Evolutionary conservation across 345 rosid species (phyloP).

Genomic region (Eucalyptus erythrocorys): DNA sequence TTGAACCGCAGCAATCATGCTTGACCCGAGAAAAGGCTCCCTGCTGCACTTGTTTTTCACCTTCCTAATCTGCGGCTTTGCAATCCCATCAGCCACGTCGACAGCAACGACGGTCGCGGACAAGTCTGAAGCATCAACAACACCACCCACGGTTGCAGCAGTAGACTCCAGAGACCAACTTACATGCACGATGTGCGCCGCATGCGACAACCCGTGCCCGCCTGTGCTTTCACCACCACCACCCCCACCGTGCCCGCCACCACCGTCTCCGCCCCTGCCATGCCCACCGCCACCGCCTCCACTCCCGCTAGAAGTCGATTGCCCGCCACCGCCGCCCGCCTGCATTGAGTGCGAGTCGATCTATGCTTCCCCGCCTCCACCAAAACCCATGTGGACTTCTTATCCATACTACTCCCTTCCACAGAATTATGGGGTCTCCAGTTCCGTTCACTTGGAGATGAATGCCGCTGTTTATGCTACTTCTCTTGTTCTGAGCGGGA

Average conservation of each 20-base stretch:
- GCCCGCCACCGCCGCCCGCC: not conserved
- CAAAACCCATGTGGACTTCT: conserved; percentile 19
- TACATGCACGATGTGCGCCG: conserved; percentile 24
- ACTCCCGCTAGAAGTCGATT: not conserved
- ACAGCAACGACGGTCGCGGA: not conserved
- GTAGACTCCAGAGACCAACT: not conserved
- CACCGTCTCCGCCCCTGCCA: not conserved
- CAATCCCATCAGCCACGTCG: not conserved
- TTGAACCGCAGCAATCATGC: not conserved
- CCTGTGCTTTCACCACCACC: conserved; percentile 23
- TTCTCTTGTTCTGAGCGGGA: not conserved
- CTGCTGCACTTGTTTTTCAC: not conserved
- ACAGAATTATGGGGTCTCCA: not conserved
- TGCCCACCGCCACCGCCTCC: not conserved
- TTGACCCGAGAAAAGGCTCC: not conserved
- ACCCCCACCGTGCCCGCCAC: conserved; percentile 9
- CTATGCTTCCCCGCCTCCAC: conserved; percentile 4
- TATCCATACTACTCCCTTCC: conserved; percentile 20
- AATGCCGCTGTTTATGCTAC: not conserved
- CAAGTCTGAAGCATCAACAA: not conserved
- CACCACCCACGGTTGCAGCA: not conserved
- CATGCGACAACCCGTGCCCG: conserved; percentile 7
- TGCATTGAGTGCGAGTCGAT: not conserved
- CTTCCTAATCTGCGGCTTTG: not conserved
- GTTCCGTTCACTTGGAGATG: not conserved